Conservation (phyloP, 352 stramenopile species). For the Phytophthora parvispora region DNA sequence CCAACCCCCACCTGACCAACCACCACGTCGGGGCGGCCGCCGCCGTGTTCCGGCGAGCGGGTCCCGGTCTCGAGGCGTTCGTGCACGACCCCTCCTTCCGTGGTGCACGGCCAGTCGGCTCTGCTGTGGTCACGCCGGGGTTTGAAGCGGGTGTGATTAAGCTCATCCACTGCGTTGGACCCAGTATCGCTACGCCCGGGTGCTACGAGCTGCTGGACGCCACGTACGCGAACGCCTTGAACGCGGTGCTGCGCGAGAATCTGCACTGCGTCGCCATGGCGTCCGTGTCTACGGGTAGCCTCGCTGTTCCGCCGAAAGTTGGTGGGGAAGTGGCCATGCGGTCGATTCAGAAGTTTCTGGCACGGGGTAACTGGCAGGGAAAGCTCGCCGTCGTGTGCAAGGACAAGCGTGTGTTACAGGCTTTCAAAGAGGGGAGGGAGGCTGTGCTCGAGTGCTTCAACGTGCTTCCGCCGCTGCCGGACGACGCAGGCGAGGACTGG, state of each 20-base stretch:
- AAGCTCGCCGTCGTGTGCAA: constrained; percentile 52
- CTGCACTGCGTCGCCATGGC: constrained; percentile 50
- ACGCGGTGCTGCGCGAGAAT: constrained; percentile 36
- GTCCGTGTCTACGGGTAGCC: constrained; percentile 66
- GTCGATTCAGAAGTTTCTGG: constrained; percentile 51
- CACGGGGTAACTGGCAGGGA: constrained; percentile 42
- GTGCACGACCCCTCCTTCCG: constrained; percentile 37
- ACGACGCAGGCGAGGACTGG: not conserved
- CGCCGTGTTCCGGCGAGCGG: constrained; percentile 54
- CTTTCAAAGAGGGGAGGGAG: constrained; percentile 28
- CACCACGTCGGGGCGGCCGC: constrained; percentile 46
- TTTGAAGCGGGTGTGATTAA: constrained; percentile 55
- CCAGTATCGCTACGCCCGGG: constrained; percentile 23
- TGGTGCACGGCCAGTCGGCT: constrained; percentile 5
- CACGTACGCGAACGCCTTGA: constrained; percentile 40
- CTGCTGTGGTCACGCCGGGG: constrained; percentile 48
- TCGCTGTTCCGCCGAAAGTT: constrained; percentile 37
- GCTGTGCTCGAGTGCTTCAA: constrained; percentile 48
- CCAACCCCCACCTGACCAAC: constrained; percentile 45
- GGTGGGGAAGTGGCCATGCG: constrained; percentile 43
- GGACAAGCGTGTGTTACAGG: constrained; percentile 38
- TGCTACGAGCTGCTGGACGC: constrained; percentile 26
- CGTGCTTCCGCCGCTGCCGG: constrained; percentile 1
- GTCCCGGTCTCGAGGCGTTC: constrained; percentile 36
- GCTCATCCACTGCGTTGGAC: constrained; percentile 63